Conservation (phyloP, 2,329 filamentous ascomycete genomes). For the Colletotrichum liaoningense region DNA sequence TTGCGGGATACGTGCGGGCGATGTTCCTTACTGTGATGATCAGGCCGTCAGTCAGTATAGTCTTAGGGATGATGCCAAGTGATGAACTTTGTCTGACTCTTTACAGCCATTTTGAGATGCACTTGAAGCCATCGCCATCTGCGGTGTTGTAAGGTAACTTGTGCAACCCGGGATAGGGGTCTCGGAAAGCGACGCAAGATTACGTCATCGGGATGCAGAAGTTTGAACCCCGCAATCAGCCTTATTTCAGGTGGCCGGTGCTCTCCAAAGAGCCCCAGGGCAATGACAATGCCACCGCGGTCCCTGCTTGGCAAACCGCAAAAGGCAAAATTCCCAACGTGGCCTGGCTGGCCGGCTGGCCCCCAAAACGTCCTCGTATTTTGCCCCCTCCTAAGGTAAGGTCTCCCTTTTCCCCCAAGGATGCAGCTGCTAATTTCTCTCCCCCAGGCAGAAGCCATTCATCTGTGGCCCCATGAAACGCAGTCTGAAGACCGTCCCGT, state of each 20-base stretch:
- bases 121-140: not conserved
- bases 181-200: not conserved
- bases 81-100: not conserved
- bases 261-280: not conserved
- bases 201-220: not conserved
- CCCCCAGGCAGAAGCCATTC: constrained; percentile 11
- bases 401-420: not conserved
- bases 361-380: constrained; percentile 21
- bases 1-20: not conserved
- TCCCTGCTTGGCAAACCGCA: constrained; percentile 2
- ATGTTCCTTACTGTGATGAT: not conserved
- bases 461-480: constrained; percentile 10
- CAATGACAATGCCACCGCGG: not conserved
- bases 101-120: not conserved
- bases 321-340: constrained; percentile 4
- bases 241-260: constrained; percentile 9
- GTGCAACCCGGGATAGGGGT: not conserved
- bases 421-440: not conserved
- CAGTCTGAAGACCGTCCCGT: not conserved
- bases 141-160: not conserved
- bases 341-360: not conserved
- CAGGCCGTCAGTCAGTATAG: not conserved
- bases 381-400: not conserved
- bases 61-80: not conserved
- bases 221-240: constrained; percentile 8